Base-by-base conservation (phyloP, 2,329 filamentous ascomycete genomes). In the Macroventuria anomochaeta region DNA sequence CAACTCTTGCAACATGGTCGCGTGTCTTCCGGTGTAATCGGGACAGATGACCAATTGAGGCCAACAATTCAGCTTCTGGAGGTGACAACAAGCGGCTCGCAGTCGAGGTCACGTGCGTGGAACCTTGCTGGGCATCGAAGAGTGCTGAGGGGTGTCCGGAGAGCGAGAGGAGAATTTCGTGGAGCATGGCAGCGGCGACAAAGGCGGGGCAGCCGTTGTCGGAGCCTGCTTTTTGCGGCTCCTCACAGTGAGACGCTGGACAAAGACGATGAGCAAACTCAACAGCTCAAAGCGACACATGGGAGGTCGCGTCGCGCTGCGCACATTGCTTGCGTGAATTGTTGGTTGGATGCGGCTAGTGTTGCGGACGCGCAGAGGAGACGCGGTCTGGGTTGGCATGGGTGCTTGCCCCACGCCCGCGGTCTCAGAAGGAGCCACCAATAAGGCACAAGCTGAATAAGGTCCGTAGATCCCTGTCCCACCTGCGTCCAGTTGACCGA, bases 141-240 rank as follows among this genome's bases (percentile, higher is more conserved):
- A 97, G 85, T 63, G 92, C 89, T 61, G 93, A 97, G 61, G 90
- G 89, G 78, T 97, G 91, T 64, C 95, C 93, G 68, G 93, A 96
- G 76, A 97, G 87, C 75, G 93, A 93, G 76, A 99, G 88, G 76
- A 97, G 87, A 79, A 99, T 91, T 82, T 99, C 95, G 85, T 97
- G 95, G 75, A 99, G 90, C 95, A 99, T 99, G 65, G 68, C 48
- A 52, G 57, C 15, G 68, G 65, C n/a, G 50, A 42, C 17, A 46
- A 39, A 17, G 56, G 53, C 31, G 55, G 42, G 40, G 42, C 32
- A 20, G 50, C 44, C 46, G 49, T 53, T 21, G 42, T 46, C 28
- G 43, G 55, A 12, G 57, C 46, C 33, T 49, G 51, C 34, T 50
- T 56, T 40, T 55, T 50, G 34, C 61, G 57, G 41, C 49, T 51